Evolutionary conservation across 257 asterid species (phyloP).

Genomic region (Ajuga chamaepitys): DNA sequence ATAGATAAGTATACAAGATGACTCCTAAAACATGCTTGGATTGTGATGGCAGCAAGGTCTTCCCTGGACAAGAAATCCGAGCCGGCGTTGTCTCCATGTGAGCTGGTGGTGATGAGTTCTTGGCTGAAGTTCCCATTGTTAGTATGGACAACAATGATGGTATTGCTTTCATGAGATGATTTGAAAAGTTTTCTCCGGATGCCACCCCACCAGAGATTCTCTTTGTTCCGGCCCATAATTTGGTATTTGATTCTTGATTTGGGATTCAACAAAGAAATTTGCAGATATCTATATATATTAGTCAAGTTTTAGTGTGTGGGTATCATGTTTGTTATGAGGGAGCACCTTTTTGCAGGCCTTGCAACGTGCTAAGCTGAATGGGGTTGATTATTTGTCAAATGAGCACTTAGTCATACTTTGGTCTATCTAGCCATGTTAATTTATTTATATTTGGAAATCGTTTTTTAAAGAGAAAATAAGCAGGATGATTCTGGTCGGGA

Average conservation of each 20-base stretch:
- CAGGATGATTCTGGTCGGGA: too few species aligned
- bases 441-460: not conserved
- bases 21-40: conserved; percentile 63
- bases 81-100: not conserved
- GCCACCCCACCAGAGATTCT: conserved; percentile 27
- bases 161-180: conserved; percentile 16
- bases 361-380: conserved; percentile 21
- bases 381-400: not conserved
- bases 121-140: conserved; percentile 28
- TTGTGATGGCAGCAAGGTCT: conserved; percentile 60
- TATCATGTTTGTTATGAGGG: conserved; percentile 19
- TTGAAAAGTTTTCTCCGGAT: conserved; percentile 36
- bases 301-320: conserved; percentile 14
- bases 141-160: conserved; percentile 30
- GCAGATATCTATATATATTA: not conserved
- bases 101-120: conserved; percentile 23
- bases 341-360: conserved; percentile 9
- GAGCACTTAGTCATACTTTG: not conserved
- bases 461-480: not conserved
- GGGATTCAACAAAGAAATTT: not conserved
- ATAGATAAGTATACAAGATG: conserved; percentile 41
- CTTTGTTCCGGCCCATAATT: conserved; percentile 15
- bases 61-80: conserved; percentile 31
- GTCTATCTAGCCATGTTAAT: not conserved
- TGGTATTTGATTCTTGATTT: not conserved